Evolutionary conservation across 2,329 filamentous ascomycete genomes (phyloP).

Genomic region (Exophiala sideris): DNA sequence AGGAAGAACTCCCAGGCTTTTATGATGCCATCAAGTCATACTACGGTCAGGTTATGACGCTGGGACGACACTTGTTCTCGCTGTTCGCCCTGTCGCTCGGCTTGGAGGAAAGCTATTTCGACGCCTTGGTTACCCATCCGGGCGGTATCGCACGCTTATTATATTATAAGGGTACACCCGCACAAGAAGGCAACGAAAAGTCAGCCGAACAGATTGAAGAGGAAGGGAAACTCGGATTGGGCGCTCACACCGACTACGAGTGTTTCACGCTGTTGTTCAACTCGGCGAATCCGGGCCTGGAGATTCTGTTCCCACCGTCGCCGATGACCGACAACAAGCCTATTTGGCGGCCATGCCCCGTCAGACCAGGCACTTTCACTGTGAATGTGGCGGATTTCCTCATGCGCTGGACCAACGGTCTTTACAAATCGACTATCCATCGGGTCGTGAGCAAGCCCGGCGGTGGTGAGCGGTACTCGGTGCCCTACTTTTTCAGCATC

Average conservation of each 20-base stretch:
- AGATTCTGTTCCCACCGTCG: constrained; percentile 28
- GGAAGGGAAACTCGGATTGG: constrained; percentile 26
- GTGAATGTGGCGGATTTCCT: constrained; percentile 48
- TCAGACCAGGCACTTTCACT: constrained; percentile 40
- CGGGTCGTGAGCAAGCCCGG: constrained; percentile 39
- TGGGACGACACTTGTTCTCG: constrained; percentile 52
- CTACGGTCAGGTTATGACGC: constrained; percentile 47
- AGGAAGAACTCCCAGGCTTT: constrained; percentile 38
- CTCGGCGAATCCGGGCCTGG: constrained; percentile 27
- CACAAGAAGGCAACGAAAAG: background rate
- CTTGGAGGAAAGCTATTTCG: constrained; percentile 55
- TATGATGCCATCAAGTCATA: constrained; percentile 47
- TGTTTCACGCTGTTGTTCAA: constrained; percentile 48
- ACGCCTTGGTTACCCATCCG: constrained; percentile 52
- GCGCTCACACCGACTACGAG: constrained; percentile 40
- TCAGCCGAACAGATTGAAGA: background rate
- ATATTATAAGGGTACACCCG: constrained; percentile 29
- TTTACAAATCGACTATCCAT: constrained; percentile 45
- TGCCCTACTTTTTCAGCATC: constrained; percentile 40
- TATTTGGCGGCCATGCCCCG: constrained; percentile 28
- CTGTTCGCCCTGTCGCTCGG: constrained; percentile 56
- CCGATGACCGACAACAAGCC: constrained; percentile 21
- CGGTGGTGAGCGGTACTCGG: constrained; percentile 38
- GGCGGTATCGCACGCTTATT: constrained; percentile 34
- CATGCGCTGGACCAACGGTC: constrained; percentile 43